Percentiles rank a stretch among this genome's conserved stretches.
Conservation (phyloP, 2,329 filamentous ascomycete species). For the Pyrenochaeta sp. region DNA sequence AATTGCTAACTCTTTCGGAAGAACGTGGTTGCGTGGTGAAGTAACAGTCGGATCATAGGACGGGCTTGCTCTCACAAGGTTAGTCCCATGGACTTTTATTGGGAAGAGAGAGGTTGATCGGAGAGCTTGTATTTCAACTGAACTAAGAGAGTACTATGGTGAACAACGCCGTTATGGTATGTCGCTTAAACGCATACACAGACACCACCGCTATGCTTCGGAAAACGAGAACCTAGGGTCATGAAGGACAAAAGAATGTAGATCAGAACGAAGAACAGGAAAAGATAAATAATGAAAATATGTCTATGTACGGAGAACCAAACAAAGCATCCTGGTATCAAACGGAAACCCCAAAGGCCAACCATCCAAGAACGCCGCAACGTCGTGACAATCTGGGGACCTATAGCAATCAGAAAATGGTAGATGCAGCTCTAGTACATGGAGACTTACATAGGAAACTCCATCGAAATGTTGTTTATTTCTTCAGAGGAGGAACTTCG, state of each 20-base stretch:
- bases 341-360: not conserved
- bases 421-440: not conserved
- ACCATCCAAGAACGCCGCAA: not conserved
- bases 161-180: not conserved
- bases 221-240: not conserved
- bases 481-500: not conserved
- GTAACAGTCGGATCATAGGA: too few species aligned
- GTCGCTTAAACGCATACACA: not conserved
- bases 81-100: too few species aligned
- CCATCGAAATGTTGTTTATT: too few species aligned
- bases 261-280: not conserved
- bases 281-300: not conserved
- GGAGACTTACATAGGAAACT: not conserved
- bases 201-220: conserved; percentile 1
- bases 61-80: too few species aligned
- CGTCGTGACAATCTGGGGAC: not conserved
- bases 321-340: not conserved
- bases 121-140: not conserved
- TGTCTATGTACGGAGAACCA: not conserved
- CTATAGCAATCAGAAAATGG: not conserved
- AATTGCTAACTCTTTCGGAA: too few species aligned
- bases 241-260: not conserved
- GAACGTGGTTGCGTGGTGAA: too few species aligned
- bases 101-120: too few species aligned
- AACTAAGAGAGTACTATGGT: not conserved